Percentiles rank a stretch among this genome's conserved stretches.
These are phyloP conservation scores for Candida maris DNA, from an alignment of 805 yeast species.

Conservation along the genomic window DNA sequence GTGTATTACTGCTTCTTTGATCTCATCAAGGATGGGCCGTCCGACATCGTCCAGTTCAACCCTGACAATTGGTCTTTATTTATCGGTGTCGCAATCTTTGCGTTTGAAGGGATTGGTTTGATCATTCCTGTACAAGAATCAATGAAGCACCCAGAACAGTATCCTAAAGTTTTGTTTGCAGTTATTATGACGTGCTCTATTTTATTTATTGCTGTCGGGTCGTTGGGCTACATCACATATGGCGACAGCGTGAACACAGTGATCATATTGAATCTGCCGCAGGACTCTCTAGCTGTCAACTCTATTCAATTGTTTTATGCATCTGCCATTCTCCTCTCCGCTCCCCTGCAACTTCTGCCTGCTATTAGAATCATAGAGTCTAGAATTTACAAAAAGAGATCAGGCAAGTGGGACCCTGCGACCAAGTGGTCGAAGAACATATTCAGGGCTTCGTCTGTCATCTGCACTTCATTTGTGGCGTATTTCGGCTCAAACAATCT, in stretches of 20 bases:
- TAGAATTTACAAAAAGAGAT: constrained; percentile 48
- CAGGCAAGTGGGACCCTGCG: constrained; percentile 53
- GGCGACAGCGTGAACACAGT: constrained; percentile 66
- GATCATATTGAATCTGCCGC: constrained; percentile 69
- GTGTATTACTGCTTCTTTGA: constrained; percentile 51
- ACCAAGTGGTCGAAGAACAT: constrained; percentile 68
- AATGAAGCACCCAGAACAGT: constrained; percentile 70
- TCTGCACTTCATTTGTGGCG: constrained; percentile 54
- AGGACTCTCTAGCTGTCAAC: constrained; percentile 55
- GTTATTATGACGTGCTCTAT: constrained; percentile 63
- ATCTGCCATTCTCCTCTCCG: constrained; percentile 68
- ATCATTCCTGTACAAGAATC: constrained; percentile 81
- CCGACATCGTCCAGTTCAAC: constrained; percentile 55
- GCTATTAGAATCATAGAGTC: constrained; percentile 72
- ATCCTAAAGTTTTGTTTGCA: constrained; percentile 58
- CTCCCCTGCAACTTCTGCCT: constrained; percentile 79
- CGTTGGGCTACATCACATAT: constrained; percentile 66
- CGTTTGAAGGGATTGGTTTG: constrained; percentile 84
- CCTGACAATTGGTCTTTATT: constrained; percentile 60
- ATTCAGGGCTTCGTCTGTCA: constrained; percentile 52
- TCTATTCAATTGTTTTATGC: constrained; percentile 70
- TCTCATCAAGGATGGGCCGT: constrained; percentile 42
- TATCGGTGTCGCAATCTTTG: constrained; percentile 81
- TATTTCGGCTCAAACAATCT: constrained; percentile 64
- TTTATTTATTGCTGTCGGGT: constrained; percentile 60